A percentile compares a stretch with the other conserved stretches of the same genome.
Conservation (phyloP, 208 protist species). For the Blastocrithidia nonstop region DNA sequence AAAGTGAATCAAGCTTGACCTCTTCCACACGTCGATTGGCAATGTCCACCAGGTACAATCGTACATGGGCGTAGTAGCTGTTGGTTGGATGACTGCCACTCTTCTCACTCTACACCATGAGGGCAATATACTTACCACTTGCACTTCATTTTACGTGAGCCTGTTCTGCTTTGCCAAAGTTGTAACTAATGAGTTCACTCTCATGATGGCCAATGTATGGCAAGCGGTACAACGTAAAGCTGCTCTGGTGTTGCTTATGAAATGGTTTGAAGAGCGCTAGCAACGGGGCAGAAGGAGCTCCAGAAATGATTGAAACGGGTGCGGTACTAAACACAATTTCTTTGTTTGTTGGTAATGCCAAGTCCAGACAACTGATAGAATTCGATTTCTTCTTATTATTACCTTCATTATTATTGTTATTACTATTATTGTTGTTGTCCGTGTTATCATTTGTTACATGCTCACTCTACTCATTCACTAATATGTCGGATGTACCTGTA, state of each 20-base stretch:
- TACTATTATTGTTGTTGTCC: too few relatives aligned
- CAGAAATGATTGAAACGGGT: slow-evolving; percentile 35
- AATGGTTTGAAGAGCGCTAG: slow-evolving; percentile 74
- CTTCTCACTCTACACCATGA: slow-evolving; percentile 64
- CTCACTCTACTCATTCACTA: too few relatives aligned
- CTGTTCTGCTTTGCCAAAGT: slow-evolving; percentile 56
- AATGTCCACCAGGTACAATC: slow-evolving; percentile 67
- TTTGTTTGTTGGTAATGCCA: too few relatives aligned
- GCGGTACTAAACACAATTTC: too few relatives aligned
- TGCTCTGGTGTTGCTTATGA: slow-evolving; percentile 55
- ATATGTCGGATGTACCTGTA: too few relatives aligned
- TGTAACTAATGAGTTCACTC: slow-evolving; percentile 37
- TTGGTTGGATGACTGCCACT: slow-evolving; percentile 68
- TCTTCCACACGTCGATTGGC: slow-evolving; percentile 28
- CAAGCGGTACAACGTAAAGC: slow-evolving; percentile 49
- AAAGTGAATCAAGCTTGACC: slow-evolving; percentile 65
- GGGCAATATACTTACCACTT: slow-evolving; percentile 42
- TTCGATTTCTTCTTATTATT: too few relatives aligned
- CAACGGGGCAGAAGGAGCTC: slow-evolving; percentile 25
- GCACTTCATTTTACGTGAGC: slow-evolving; percentile 46
- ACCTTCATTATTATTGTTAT: too few relatives aligned
- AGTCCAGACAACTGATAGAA: too few relatives aligned
- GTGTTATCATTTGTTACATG: too few relatives aligned
- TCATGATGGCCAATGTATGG: slow-evolving; percentile 49
- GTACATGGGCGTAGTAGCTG: slow-evolving; percentile 82